Evolutionary conservation across 768 basidiomycete species (phyloP).

Genomic region (Ramaria rubella): DNA sequence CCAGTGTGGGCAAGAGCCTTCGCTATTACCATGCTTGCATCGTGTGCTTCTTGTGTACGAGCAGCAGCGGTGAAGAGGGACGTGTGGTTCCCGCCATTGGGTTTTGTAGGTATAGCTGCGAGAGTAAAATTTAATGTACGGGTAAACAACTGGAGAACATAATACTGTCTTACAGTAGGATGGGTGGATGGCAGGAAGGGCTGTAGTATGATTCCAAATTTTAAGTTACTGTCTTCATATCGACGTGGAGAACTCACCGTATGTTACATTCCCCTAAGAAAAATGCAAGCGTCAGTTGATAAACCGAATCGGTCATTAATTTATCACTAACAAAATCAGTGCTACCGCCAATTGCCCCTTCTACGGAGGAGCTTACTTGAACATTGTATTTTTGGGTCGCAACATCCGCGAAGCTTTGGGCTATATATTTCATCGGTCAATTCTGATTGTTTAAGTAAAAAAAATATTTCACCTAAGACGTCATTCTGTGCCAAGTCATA

Average conservation of each 20-base stretch:
- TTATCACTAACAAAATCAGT: conserved; percentile 65
- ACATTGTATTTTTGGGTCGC: conserved; percentile 41
- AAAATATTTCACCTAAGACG: conserved; percentile 37
- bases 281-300: conserved; percentile 9
- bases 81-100: conserved; percentile 75
- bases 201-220: conserved; percentile 30
- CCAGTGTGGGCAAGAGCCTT: conserved; percentile 69
- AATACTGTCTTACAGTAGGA: conserved; percentile 40
- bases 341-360: conserved; percentile 46
- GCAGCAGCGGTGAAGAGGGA: conserved; percentile 59
- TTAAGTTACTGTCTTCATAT: conserved; percentile 3
- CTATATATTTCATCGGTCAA: conserved; percentile 26
- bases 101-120: conserved; percentile 67
- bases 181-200: conserved; percentile 58
- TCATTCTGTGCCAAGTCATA: conserved; percentile 55
- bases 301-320: background rate
- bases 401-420: conserved; percentile 45
- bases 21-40: conserved; percentile 58
- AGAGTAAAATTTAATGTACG: background rate
- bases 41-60: conserved; percentile 51
- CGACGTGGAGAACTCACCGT: conserved; percentile 38
- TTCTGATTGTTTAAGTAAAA: background rate
- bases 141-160: conserved; percentile 1
- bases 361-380: conserved; percentile 18
- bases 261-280: conserved; percentile 64